Evolutionary conservation across 306 rosid species (phyloP), one percentile per base, ranked within the genome.

Genomic region (Heteromeles arbutifolia): DNA sequence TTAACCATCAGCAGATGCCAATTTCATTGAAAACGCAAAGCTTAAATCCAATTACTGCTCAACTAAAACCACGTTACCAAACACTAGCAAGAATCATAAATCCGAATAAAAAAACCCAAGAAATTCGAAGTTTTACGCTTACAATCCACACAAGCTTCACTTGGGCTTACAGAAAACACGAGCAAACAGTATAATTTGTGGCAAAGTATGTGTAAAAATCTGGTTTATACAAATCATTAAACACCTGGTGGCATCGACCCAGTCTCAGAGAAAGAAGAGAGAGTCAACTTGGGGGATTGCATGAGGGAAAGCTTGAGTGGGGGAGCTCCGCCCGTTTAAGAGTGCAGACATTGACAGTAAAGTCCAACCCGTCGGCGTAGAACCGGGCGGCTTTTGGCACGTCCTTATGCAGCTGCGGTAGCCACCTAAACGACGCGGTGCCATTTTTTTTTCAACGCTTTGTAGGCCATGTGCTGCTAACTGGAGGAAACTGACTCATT

Each of bases 311-410:
- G 92, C 56, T 87, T 92, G 84, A 90, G 95, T 53, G 98, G 86
- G 25, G 97, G 68, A 90, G 95, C 86, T 95, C 96, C 6, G 96
- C 93, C 97, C 97, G 91, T 4, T 93, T 93, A 32, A 86, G 87
- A 65, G 90, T 86, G 84, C 97, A 91, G 66, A 91, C 32, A 29
- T 29, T 29, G 32, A 29, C 32, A 29, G 32, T 4, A 29, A 29
- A 29, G 32, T 29, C 32, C 79, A 92, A 85, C 22, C 96, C 98
- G 77, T 95, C 81, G 0, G 97, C 82, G 84, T 92, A 90, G 82
- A 91, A 90, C 34, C 85, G 84, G 53, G 97, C 96, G 2, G 97
- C 98, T 84, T 88, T 88, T 10, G 96, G 97, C 63, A 94, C 96
- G 78, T 94, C 97, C 65, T 79, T 91, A 85, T 87, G 98, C 44